Percentiles rank a stretch among this genome's conserved stretches.
phyloP scores from a whole-genome alignment of 164 flowering plant genomes.

The Stephania yunnanensis region DNA sequence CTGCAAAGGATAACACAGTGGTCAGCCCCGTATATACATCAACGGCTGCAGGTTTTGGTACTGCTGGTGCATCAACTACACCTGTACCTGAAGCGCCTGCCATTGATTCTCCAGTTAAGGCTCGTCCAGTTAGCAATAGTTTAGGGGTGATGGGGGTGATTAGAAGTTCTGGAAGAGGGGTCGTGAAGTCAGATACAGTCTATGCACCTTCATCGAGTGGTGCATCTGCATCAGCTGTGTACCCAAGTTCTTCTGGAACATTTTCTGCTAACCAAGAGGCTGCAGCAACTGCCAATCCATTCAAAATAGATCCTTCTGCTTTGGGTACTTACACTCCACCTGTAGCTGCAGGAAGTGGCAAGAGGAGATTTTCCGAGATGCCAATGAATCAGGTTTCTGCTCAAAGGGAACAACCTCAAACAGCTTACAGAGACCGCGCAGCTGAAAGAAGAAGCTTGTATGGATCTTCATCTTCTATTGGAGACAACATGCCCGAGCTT shows the following conservation, averaged over 20 bases:
- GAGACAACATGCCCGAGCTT: constrained; percentile 42
- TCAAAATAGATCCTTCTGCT: constrained; percentile 82
- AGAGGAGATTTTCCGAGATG: constrained; percentile 89
- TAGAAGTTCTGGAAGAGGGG: constrained; percentile 75
- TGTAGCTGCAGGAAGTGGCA: constrained; percentile 55
- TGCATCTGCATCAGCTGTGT: constrained; percentile 21
- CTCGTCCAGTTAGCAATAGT: constrained; percentile 57
- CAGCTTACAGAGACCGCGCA: constrained; percentile 87
- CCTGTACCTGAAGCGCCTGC: constrained; percentile 25
- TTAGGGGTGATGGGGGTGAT: constrained; percentile 87
- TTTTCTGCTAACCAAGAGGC: constrained; percentile 36
- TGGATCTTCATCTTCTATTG: constrained; percentile 65
- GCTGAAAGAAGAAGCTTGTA: constrained; percentile 95
- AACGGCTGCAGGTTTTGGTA: constrained; percentile 16
- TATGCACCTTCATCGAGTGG: constrained; percentile 38
- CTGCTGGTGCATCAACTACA: constrained; percentile 13
- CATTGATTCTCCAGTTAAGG: constrained; percentile 41
- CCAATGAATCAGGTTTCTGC: constrained; percentile 43
- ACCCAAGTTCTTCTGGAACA: constrained; percentile 18
- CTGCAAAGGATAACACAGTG: constrained; percentile 36
- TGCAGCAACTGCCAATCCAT: constrained; percentile 39
- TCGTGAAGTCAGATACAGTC: constrained; percentile 55
- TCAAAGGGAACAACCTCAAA: constrained; percentile 54
- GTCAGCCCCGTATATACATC: constrained; percentile 29
- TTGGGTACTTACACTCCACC: constrained; percentile 70